phyloP scores from a whole-genome alignment of 345 rosid genomes.

The Excoecaria agallocha region DNA sequence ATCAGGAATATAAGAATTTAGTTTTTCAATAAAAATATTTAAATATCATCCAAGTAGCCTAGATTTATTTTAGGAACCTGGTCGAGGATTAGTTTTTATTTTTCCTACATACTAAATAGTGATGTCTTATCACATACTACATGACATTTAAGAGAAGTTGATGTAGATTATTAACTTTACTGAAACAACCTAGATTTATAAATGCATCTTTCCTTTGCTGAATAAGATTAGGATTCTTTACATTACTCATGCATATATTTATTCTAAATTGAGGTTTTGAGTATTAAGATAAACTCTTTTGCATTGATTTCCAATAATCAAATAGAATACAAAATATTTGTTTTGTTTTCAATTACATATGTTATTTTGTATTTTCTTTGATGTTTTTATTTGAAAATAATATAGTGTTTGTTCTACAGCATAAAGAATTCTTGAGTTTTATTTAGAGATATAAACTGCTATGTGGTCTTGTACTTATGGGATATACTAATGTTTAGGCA shows the following conservation, averaged over 20 bases:
- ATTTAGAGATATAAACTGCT: too few relatives aligned
- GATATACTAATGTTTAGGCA: too few relatives aligned
- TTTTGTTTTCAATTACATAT: not conserved
- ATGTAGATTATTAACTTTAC: not conserved
- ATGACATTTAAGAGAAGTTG: not conserved
- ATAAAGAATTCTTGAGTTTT: too few relatives aligned
- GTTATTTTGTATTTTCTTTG: too few relatives aligned
- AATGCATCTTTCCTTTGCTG: constrained; percentile 1
- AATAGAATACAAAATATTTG: not conserved
- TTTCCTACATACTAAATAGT: too few relatives aligned
- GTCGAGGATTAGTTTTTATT: not conserved
- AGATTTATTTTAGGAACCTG: not conserved
- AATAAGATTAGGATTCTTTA: not conserved
- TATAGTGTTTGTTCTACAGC: too few relatives aligned
- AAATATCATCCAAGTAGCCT: not conserved
- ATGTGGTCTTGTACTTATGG: too few relatives aligned
- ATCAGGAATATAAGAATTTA: not conserved
- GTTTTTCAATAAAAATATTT: not conserved
- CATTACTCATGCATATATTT: not conserved
- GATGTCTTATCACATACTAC: not conserved
- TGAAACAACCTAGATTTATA: not conserved
- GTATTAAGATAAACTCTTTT: not conserved
- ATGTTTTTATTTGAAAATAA: too few relatives aligned
- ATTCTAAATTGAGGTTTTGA: not conserved
- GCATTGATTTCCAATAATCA: not conserved